Evolutionary conservation across 176 grass and related monocot species (phyloP).

Genomic region (Avena eriantha): DNA sequence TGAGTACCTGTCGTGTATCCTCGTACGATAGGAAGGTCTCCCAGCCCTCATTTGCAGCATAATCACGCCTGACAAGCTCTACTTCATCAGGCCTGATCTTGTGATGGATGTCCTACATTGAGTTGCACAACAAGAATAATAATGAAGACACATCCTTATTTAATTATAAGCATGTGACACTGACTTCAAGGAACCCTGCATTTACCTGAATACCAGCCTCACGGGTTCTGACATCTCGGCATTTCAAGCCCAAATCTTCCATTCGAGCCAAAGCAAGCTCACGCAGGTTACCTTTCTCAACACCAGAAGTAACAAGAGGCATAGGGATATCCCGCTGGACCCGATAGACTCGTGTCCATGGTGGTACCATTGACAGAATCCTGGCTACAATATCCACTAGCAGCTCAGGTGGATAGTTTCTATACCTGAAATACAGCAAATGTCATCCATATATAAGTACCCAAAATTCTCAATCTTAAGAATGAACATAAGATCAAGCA

Average conservation of each 20-base stretch:
- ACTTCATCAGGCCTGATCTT: slow-evolving; percentile 98
- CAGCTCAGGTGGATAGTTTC: slow-evolving; percentile 93
- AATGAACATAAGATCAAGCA: slow-evolving; percentile 16
- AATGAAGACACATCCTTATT: slow-evolving; percentile 3
- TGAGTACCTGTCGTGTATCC: slow-evolving; percentile 88
- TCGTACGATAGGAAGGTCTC: slow-evolving; percentile 98
- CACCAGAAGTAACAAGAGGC: slow-evolving; percentile 98
- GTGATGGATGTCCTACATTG: slow-evolving; percentile 84
- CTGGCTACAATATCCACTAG: slow-evolving; percentile 94
- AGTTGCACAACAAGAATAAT: slow-evolving; percentile 8
- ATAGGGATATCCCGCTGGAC: slow-evolving; percentile 99
- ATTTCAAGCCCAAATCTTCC: slow-evolving; percentile 96
- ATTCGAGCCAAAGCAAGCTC: slow-evolving; percentile 97
- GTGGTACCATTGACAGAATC: slow-evolving; percentile 93
- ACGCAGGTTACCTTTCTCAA: slow-evolving; percentile 97
- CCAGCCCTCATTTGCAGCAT: slow-evolving; percentile 98
- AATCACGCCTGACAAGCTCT: slow-evolving; percentile 92
- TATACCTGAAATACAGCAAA: slow-evolving; percentile 68
- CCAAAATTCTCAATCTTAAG: not conserved
- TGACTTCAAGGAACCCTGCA: slow-evolving; percentile 11
- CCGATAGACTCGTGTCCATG: slow-evolving; percentile 93
- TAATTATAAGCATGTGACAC: slow-evolving; percentile 9
- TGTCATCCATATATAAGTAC: slow-evolving; percentile 5
- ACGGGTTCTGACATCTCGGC: slow-evolving; percentile 95
- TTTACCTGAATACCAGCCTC: slow-evolving; percentile 97